phyloP scores from a whole-genome alignment of 176 grass and related monocot genomes.

The Aegilops bicornis region DNA sequence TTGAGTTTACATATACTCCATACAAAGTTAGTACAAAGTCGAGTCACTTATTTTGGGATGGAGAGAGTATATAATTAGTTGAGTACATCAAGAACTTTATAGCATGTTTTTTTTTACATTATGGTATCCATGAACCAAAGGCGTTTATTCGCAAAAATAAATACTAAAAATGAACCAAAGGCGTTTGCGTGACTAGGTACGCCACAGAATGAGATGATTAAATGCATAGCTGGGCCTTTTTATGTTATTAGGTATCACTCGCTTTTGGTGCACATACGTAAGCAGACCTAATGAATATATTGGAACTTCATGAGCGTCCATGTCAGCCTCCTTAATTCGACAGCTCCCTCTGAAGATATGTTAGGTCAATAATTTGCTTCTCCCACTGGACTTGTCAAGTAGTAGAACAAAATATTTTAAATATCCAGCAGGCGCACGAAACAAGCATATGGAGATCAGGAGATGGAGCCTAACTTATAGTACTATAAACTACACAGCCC shows the following conservation, averaged over 20 bases:
- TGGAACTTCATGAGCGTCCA: not conserved
- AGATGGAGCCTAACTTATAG: not conserved
- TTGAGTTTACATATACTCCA: too few relatives aligned
- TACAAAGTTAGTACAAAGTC: too few relatives aligned
- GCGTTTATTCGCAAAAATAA: too few relatives aligned
- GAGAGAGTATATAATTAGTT: too few relatives aligned
- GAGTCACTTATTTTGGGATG: too few relatives aligned
- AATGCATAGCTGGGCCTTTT: not conserved
- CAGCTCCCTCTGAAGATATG: conserved; percentile 23
- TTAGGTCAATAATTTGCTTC: conserved; percentile 30
- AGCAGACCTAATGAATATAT: conserved; percentile 28
- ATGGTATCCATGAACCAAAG: too few relatives aligned
- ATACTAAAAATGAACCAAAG: too few relatives aligned
- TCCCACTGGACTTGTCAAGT: not conserved
- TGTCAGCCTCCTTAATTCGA: not conserved
- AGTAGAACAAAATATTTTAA: not conserved
- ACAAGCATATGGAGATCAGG: not conserved
- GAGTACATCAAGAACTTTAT: too few relatives aligned
- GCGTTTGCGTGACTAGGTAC: too few relatives aligned
- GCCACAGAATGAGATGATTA: too few relatives aligned
- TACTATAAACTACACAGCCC: not conserved
- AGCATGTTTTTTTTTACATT: too few relatives aligned
- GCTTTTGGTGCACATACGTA: conserved; percentile 16
- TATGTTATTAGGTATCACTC: conserved; percentile 44
- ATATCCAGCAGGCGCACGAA: not conserved